Base-by-base conservation (phyloP, 352 stramenopile genomes). In the Globisporangium paroecandrum region DNA sequence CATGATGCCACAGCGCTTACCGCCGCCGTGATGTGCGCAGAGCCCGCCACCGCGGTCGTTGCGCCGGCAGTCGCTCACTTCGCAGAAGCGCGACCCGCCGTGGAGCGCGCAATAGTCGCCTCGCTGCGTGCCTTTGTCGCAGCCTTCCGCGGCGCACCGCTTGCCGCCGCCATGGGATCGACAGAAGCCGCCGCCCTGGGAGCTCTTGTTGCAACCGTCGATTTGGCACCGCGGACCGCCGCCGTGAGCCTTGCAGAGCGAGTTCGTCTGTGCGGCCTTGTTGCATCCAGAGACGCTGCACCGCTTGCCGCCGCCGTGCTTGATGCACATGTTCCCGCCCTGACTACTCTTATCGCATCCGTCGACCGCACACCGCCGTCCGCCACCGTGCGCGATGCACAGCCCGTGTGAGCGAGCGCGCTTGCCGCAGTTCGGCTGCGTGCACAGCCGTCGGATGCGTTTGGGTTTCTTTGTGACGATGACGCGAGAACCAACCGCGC, bases 141-240 rank as follows among this genome's bases (percentile, higher is more conserved):
- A 96, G 24, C 82, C 82, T 27, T 90, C 76, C 54, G 87, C 81
- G 63, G 83, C 82, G 75, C 89, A 96, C 63, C 82, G 82, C 81
- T 95, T 93, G 71, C 89, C 89, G 29, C 89, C 87, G 58, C 89
- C 89, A 71, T 96, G 89, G 32, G 85, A 91, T 13, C 87, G 83
- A 69, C 86, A 96, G 73, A 79, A 91, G 27, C 86, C 86, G 22
- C 88, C 83, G 22, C 85, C 86, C 67, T 94, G 83, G 22, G 83
- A 90, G 63, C 82, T 88, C 65, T 80, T 77, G 57, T 72, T 72
- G 73, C 89, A 96, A 49, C 75, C 76, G n/a, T 67, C 62, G 34
- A 85, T 72, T 61, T 90, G 76, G 75, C 89, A 96, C 38, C 89
- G 89, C 34, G 81, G 85, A 27, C 85, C 89, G 53, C 88, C 88